Evolutionary conservation across 768 basidiomycete species (phyloP).

Genomic region (Lentinula lateritia): DNA sequence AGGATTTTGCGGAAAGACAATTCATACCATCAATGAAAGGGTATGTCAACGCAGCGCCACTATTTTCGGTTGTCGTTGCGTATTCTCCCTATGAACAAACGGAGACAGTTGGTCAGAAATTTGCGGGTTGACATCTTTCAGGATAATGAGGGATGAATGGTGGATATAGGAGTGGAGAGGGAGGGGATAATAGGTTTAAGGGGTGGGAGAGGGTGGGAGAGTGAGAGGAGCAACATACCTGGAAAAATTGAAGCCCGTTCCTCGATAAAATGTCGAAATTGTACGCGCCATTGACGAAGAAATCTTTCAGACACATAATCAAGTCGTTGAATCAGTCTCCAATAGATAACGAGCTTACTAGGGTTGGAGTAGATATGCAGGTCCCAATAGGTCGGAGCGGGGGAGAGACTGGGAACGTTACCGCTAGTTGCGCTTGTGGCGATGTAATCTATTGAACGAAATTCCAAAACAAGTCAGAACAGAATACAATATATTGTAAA

Average conservation of each 20-base stretch:
- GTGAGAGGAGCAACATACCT: slow-evolving; percentile 24
- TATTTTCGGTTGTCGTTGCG: slow-evolving; percentile 52
- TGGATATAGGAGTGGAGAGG: too few relatives aligned
- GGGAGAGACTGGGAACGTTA: slow-evolving; percentile 11
- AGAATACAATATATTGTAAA: not conserved
- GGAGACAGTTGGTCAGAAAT: not conserved
- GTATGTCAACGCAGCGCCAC: slow-evolving; percentile 43
- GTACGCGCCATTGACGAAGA: slow-evolving; percentile 34
- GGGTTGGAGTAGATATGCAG: slow-evolving; percentile 41
- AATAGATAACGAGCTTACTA: slow-evolving; percentile 13
- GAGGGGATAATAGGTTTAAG: too few relatives aligned
- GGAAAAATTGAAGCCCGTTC: slow-evolving; percentile 55
- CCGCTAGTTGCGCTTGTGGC: slow-evolving; percentile 32
- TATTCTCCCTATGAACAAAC: slow-evolving; percentile 44
- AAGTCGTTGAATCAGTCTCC: not conserved
- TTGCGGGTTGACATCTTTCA: too few relatives aligned
- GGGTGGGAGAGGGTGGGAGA: too few relatives aligned
- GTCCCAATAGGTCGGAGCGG: slow-evolving; percentile 34
- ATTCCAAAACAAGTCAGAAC: not conserved
- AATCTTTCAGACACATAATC: slow-evolving; percentile 22
- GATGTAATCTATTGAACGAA: slow-evolving; percentile 28
- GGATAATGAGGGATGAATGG: too few relatives aligned
- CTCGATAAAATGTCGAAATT: slow-evolving; percentile 33
- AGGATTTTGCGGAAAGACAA: not conserved
- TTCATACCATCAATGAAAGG: slow-evolving; percentile 49